phyloP scores from a whole-genome alignment of 305 asterid species.

The Petunia hybrid region DNA sequence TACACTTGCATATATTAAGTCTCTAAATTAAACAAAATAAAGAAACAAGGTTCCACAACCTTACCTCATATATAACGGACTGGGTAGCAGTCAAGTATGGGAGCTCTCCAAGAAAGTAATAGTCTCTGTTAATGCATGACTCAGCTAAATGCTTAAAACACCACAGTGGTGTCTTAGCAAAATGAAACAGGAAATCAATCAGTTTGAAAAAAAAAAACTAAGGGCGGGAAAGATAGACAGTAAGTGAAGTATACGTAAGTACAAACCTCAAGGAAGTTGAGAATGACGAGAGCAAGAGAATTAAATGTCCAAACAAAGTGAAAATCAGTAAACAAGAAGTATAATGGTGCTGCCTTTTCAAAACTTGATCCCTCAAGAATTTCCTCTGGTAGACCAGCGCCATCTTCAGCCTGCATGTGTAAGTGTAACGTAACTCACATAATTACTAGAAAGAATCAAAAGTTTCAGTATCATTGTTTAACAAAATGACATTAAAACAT shows the following conservation, averaged over 20 bases:
- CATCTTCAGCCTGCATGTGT: constrained; percentile 89
- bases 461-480: not conserved
- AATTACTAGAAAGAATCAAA: not conserved
- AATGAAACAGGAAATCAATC: constrained; percentile 32
- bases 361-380: constrained; percentile 81
- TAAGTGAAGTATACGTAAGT: not conserved
- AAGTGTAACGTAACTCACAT: not conserved
- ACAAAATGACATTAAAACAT: no score
- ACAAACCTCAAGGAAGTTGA: constrained; percentile 91
- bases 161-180: constrained; percentile 91
- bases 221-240: constrained; percentile 20
- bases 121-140: constrained; percentile 71
- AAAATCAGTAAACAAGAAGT: constrained; percentile 71
- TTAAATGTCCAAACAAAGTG: constrained; percentile 85
- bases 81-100: constrained; percentile 71
- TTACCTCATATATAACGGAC: constrained; percentile 85
- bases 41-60: not conserved
- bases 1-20: not conserved
- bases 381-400: constrained; percentile 94
- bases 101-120: constrained; percentile 83
- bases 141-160: constrained; percentile 55
- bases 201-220: not conserved
- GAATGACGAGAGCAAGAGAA: constrained; percentile 73
- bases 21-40: not conserved
- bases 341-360: constrained; percentile 65